A percentile compares a stretch with the other conserved stretches of the same genome.
These are phyloP conservation scores for Cyberlindnera bimundalis DNA, from an alignment of 805 yeast genomes.

Conservation along the genomic window DNA sequence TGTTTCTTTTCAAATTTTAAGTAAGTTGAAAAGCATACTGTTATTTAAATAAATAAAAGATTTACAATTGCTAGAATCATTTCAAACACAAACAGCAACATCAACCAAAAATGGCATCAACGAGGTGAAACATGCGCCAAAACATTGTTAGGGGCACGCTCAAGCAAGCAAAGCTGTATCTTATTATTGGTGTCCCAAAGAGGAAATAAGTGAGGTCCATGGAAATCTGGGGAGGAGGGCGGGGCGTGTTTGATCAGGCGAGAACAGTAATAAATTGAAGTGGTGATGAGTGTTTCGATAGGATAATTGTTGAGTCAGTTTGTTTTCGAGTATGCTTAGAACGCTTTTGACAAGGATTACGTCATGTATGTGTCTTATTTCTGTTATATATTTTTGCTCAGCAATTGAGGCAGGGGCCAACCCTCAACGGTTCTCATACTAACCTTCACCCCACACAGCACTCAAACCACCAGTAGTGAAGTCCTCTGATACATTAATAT, in stretches of 20 bases:
- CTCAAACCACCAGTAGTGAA: slow-evolving; percentile 17
- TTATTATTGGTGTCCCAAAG: background rate
- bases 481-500: slow-evolving; percentile 44
- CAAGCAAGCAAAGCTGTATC: background rate
- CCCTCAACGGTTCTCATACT: too few species aligned
- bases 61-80: too few species aligned
- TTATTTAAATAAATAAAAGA: too few species aligned
- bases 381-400: too few species aligned
- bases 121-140: slow-evolving; percentile 2
- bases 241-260: background rate
- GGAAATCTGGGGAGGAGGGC: background rate
- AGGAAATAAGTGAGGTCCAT: background rate
- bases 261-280: background rate
- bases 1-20: too few species aligned
- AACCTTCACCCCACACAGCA: slow-evolving; percentile 12
- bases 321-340: too few species aligned
- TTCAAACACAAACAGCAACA: background rate
- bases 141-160: background rate
- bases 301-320: too few species aligned
- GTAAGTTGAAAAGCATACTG: too few species aligned
- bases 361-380: background rate
- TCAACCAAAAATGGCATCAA: background rate
- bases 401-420: background rate
- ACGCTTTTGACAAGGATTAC: background rate
- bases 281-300: background rate